Percentiles rank a stretch among this genome's conserved stretches.
phyloP scores from a whole-genome alignment of 805 yeast species.

The Teunomyces kruisii region DNA sequence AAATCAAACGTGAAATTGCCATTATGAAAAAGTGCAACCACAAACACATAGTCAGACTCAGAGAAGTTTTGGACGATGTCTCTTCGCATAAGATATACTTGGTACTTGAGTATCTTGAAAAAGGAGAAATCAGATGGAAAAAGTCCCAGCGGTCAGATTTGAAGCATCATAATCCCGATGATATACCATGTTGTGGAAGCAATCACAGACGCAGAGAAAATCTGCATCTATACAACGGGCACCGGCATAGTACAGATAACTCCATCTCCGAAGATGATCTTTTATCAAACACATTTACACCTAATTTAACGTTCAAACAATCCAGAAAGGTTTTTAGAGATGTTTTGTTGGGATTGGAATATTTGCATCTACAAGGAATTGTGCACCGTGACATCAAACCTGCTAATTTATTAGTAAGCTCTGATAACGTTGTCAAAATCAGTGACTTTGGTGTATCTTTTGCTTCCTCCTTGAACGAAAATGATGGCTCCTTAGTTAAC shows the following conservation, averaged over 20 bases:
- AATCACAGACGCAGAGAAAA: constrained; percentile 3
- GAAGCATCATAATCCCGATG: constrained; percentile 28
- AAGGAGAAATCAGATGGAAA: constrained; percentile 89
- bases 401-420: constrained; percentile 75
- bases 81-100: constrained; percentile 82
- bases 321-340: constrained; percentile 77
- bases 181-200: constrained; percentile 38
- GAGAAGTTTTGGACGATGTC: constrained; percentile 80
- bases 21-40: constrained; percentile 49
- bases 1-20: constrained; percentile 42
- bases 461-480: constrained; percentile 48
- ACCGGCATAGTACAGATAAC: background rate
- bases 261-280: constrained; percentile 19
- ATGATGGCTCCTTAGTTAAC: constrained; percentile 38
- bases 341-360: constrained; percentile 84
- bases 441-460: constrained; percentile 97
- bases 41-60: constrained; percentile 39
- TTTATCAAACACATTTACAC: constrained; percentile 33
- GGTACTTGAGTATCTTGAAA: constrained; percentile 85
- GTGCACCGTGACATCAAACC: constrained; percentile 96
- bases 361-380: constrained; percentile 84
- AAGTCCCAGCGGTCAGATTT: constrained; percentile 13
- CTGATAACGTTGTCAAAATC: constrained; percentile 76
- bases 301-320: constrained; percentile 65
- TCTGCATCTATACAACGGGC: background rate